A percentile compares a stretch with the other conserved stretches of the same genome.
phyloP scores from a whole-genome alignment of 768 basidiomycete genomes.

The Termitomyces sp. region DNA sequence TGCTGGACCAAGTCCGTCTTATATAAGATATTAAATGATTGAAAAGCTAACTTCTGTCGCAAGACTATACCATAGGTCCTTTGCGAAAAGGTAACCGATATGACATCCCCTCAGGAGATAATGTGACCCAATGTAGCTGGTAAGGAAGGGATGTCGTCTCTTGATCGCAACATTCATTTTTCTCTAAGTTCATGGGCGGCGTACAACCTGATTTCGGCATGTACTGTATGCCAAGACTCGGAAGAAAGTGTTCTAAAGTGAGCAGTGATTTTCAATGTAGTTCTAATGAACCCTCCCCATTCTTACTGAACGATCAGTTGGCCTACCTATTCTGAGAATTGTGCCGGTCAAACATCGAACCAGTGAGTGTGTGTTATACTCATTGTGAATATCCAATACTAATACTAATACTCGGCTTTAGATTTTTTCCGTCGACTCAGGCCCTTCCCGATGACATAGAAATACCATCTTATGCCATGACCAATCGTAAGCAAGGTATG shows the following conservation, averaged over 20 bases:
- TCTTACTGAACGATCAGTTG: slow-evolving; percentile 2
- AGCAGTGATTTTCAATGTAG: slow-evolving; percentile 11
- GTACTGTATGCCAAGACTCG: slow-evolving; percentile 41
- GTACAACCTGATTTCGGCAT: slow-evolving; percentile 50
- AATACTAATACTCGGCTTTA: slow-evolving; percentile 5
- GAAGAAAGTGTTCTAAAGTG: slow-evolving; percentile 21
- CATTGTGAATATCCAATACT: not conserved
- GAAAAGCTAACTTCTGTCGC: not conserved
- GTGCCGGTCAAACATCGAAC: slow-evolving; percentile 1
- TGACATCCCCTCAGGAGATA: not conserved
- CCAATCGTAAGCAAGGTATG: slow-evolving; percentile 31
- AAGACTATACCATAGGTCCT: slow-evolving; percentile 24
- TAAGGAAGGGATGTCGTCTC: slow-evolving; percentile 11
- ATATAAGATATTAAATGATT: not conserved
- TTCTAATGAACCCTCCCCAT: not conserved
- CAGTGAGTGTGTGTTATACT: slow-evolving; percentile 2
- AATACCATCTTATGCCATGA: slow-evolving; percentile 44
- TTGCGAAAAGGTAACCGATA: slow-evolving; percentile 7
- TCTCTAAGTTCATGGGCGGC: slow-evolving; percentile 45
- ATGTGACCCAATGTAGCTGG: slow-evolving; percentile 31
- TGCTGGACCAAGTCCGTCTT: slow-evolving; percentile 26
- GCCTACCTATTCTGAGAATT: slow-evolving; percentile 2
- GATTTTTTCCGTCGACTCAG: slow-evolving; percentile 33
- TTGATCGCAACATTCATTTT: not conserved
- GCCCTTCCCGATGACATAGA: slow-evolving; percentile 18